Evolutionary conservation across 1,284 basidiomycete species (phyloP).

Genomic region (Lignosus rhinocerotis): DNA sequence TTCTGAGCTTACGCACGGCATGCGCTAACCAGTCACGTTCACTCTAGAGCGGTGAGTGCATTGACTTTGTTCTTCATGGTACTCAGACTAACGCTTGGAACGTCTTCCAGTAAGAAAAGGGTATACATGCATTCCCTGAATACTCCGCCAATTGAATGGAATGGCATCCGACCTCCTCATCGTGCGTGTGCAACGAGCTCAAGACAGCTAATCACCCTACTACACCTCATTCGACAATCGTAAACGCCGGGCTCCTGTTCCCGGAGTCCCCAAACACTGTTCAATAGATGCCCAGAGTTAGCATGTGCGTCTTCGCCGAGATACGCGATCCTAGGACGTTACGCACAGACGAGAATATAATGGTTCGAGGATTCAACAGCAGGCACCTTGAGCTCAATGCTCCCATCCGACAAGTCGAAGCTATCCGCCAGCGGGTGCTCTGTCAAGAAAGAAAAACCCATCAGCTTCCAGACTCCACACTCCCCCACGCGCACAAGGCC

Average conservation of each 20-base stretch:
- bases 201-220: neutral
- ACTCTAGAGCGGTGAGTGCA: too few species aligned
- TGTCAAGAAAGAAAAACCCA: slow-evolving; percentile 18
- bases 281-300: neutral
- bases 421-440: slow-evolving; percentile 43
- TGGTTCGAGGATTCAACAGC: slow-evolving; percentile 23
- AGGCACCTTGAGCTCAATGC: slow-evolving; percentile 38
- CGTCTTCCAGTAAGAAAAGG: too few species aligned
- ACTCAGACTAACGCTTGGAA: neutral
- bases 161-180: too few species aligned
- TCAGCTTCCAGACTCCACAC: neutral
- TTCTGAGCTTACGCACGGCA: neutral
- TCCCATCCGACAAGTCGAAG: slow-evolving; percentile 41
- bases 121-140: too few species aligned
- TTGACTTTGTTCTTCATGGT: neutral
- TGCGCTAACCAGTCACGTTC: too few species aligned
- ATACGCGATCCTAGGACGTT: too few species aligned
- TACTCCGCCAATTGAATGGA: too few species aligned
- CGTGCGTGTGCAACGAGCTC: neutral
- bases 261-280: slow-evolving; percentile 47
- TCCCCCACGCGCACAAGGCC: too few species aligned
- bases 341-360: slow-evolving; percentile 42
- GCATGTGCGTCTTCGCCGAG: neutral
- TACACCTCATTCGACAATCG: slow-evolving; percentile 24
- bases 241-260: slow-evolving; percentile 42